Evolutionary conservation across 2,329 filamentous ascomycete genomes (phyloP), one percentile per base, ranked within the genome.

Genomic region (Davidsoniella neocaledoniae): DNA sequence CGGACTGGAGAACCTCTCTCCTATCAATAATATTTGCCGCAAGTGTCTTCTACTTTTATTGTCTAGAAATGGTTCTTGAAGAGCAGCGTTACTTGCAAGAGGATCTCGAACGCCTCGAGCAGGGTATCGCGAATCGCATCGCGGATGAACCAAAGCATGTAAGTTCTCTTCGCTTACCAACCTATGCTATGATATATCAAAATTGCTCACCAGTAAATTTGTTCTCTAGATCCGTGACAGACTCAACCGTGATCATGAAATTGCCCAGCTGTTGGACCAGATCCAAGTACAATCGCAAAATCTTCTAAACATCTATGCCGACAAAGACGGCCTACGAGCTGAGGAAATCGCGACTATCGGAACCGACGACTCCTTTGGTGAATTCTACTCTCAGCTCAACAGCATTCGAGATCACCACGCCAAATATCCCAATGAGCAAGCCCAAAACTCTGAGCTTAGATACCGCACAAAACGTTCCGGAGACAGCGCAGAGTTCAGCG

Each of bases 41-140:
- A 9, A 33, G 29, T 12, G 29, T 33, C 29, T 33, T 33, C 12
- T 12, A 33, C 4, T 33, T 12, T 9, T 5, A 9, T 33, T 33
- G 6, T 38, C 36, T 26, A 37, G 67, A 42, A 5, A 81, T 95
- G 87, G 70, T 94, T 57, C 68, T 95, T 55, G 93, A 98, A 71
- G 88, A 96, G 58, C 83, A 96, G 67, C 78, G 91, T 58, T 87
- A 86, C 60, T 77, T 95, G 58, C 88, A 95, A 59, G 91, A 98
- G 76, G 91, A 98, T 66, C 70, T 98, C 46, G 91, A 98, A 73
- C 81, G 91, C 55, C 76, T 98, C 53, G 91, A 98, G 67, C 86
- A 94, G 64, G 91, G 85, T 49, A 83, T 95, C 59, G 83, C 86
- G 49, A 88, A 96, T 67, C 83, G 88, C 60, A 77, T 93, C 54